phyloP scores from a whole-genome alignment of 192 early-diverging fungal genomes.

The Mortierella alpina region DNA sequence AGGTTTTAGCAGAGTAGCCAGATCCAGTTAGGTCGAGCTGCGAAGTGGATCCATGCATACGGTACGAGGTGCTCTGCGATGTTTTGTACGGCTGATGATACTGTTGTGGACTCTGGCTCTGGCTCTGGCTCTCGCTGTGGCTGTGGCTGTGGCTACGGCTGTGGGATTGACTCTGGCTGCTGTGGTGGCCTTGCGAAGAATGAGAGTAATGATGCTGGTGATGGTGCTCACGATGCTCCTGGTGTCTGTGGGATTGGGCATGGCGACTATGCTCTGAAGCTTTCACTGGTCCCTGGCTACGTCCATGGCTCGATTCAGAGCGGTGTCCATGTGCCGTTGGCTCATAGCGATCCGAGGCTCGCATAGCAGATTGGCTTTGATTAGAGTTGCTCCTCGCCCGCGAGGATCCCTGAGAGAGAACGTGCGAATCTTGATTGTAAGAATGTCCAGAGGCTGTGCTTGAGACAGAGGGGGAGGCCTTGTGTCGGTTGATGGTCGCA shows the following conservation, averaged over 20 bases:
- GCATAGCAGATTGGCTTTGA: neutral
- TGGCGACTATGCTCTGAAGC: neutral
- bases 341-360: neutral
- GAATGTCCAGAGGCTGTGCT: constrained; percentile 6
- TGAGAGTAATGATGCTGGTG: neutral
- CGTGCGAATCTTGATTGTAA: neutral
- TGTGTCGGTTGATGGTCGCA: constrained; percentile 22
- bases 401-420: neutral
- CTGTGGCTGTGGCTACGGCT: neutral
- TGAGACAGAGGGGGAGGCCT: constrained; percentile 1
- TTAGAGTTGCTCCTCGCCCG: constrained; percentile 13
- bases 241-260: neutral
- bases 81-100: neutral
- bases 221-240: neutral
- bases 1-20: neutral
- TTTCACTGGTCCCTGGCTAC: neutral
- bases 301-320: neutral
- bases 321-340: neutral
- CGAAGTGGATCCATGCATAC: constrained; percentile 23
- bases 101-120: neutral
- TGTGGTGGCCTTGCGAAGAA: neutral
- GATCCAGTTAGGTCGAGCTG: constrained; percentile 27
- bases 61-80: neutral
- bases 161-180: too few species aligned
- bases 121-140: constrained; percentile 2